Conservation (phyloP, 352 stramenopile genomes). For the Pythium monospermum region DNA sequence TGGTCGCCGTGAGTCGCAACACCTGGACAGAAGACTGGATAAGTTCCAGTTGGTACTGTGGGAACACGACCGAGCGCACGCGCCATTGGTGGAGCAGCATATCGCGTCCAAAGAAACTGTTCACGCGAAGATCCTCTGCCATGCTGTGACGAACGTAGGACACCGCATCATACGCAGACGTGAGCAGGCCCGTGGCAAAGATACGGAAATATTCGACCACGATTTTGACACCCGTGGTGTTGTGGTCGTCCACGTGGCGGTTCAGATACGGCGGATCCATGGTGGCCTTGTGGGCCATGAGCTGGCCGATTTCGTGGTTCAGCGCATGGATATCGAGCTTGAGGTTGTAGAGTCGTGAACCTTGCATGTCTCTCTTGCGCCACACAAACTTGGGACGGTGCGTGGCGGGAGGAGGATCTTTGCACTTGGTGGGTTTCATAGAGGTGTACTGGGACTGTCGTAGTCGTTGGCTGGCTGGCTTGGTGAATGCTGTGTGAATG, state of each 20-base stretch:
- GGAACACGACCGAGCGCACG: not conserved
- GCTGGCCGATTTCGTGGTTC: slow-evolving; percentile 6
- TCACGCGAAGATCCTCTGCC: slow-evolving; percentile 1
- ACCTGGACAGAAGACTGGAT: slow-evolving; percentile 1
- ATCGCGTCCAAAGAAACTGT: not conserved
- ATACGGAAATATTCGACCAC: slow-evolving; percentile 7
- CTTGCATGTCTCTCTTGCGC: slow-evolving; percentile 11
- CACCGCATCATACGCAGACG: slow-evolving; percentile 1
- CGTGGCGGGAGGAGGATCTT: too few relatives aligned
- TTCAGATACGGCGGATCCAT: not conserved
- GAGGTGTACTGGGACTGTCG: too few relatives aligned
- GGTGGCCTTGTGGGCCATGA: not conserved
- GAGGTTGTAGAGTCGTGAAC: slow-evolving; percentile 15
- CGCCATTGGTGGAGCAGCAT: slow-evolving; percentile 5
- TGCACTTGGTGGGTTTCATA: too few relatives aligned
- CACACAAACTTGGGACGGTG: slow-evolving; percentile 9
- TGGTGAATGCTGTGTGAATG: too few relatives aligned
- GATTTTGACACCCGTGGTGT: slow-evolving; percentile 5
- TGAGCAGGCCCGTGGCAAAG: slow-evolving; percentile 1
- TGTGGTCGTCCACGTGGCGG: slow-evolving; percentile 4
- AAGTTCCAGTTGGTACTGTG: not conserved
- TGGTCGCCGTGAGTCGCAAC: not conserved
- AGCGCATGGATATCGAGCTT: slow-evolving; percentile 14
- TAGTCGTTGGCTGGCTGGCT: too few relatives aligned
- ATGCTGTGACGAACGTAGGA: slow-evolving; percentile 8